Conservation (phyloP, 176 grass and related monocot genomes). For the Ensete ventricosum region DNA sequence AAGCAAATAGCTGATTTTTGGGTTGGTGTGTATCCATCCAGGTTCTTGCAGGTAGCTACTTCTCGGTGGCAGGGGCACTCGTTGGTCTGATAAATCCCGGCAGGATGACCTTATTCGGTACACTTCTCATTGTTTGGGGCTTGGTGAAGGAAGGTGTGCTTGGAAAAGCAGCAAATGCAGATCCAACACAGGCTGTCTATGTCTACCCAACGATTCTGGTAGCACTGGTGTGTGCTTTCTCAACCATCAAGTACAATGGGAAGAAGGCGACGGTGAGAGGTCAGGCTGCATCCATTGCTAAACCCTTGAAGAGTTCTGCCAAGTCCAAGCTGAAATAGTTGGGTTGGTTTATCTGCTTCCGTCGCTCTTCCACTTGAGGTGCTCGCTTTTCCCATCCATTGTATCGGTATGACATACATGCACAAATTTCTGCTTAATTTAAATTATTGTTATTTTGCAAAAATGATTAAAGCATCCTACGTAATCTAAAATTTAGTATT, state of each 20-base stretch:
- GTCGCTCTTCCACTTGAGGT: too few species aligned
- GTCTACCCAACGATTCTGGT: constrained; percentile 76
- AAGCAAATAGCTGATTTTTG: neutral
- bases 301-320: constrained; percentile 79
- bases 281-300: constrained; percentile 52
- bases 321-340: constrained; percentile 96
- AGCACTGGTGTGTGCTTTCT: constrained; percentile 64
- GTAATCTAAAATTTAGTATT: too few species aligned
- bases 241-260: constrained; percentile 66
- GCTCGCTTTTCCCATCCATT: too few species aligned
- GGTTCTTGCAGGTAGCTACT: constrained; percentile 97
- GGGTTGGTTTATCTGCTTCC: too few species aligned
- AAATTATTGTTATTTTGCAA: too few species aligned
- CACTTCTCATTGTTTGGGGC: constrained; percentile 80
- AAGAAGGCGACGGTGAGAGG: constrained; percentile 48
- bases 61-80: constrained; percentile 75
- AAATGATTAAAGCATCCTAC: too few species aligned
- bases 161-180: constrained; percentile 43
- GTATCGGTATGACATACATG: too few species aligned
- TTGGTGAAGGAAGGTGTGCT: constrained; percentile 82
- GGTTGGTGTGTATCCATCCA: neutral
- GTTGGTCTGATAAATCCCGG: constrained; percentile 70
- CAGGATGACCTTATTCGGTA: constrained; percentile 95
- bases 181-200: constrained; percentile 55
- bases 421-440: too few species aligned